Evolutionary conservation across 2,329 filamentous ascomycete species (phyloP), one percentile per base, ranked within the genome.

Genomic region (Cladosporium phlei): DNA sequence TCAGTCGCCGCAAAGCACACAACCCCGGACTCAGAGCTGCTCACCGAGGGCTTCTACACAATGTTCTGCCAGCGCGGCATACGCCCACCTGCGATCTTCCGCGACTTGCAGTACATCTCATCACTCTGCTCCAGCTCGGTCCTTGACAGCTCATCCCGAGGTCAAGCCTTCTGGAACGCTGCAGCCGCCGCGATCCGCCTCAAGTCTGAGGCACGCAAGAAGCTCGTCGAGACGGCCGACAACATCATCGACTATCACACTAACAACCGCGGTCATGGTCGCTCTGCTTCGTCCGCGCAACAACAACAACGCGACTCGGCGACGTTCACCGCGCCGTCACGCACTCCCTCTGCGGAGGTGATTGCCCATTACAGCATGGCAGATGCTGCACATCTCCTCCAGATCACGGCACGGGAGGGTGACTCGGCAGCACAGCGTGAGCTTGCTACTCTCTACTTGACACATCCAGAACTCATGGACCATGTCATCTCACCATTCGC

Each of bases 321-420:
- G 4, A 59, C 59, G 7, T 63, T 61, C 46, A 40, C 58, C 17
- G 50, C 53, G 8, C 57, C 63, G 50, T 51, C 48, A 33, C 46
- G 52, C 43, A 44, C 54, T 35, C 48, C 51, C 22, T 48, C 59
- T 2, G 52, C 59, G 7, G 56, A 60, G 42, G 55, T 59, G 16
- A 70, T 79, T 3, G 76, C 82, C 47, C 78, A 82, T 37, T 83
- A 88, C 66, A 81, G 78, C 47, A 80, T 93, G 62, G 76, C 81
- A 33, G 88, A 96, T 62, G 91, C 89, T 0, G 90, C 86, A 2
- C 81, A 79, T 55, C 93, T 97, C 82, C 88, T 88, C 75, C 85
- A 88, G 52, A 93, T 96, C 62, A 91, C 90, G 1, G 93, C 93
- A 12, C 93, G 90, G 64, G 93, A 98, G 68, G 90, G 91, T 29